Evolutionary conservation across 2,329 filamentous ascomycete genomes (phyloP), one percentile per base, ranked within the genome.

Genomic region (Aureobasidium lini): DNA sequence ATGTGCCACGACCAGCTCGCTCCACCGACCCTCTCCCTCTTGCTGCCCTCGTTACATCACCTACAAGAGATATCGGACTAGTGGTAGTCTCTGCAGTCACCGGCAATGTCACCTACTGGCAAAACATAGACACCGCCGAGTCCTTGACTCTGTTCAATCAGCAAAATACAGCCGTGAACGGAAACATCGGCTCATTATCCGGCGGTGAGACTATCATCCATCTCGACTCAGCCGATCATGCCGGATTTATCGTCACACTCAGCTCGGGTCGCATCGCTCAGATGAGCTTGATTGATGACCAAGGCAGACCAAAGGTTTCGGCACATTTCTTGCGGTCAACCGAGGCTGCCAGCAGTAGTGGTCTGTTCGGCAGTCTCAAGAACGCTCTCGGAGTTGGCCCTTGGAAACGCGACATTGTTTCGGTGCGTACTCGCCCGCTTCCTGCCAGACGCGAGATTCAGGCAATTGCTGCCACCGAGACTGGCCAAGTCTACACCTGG

Each of bases 61-160:
- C 88, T 10, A 86, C 86, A 4, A 84, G 84, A n/a, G 84, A 84
- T 50, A 88, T 92, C 36, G 94, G 94, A 2, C 80, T 99, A 39
- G 84, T 99, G 31, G 83, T 96, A 39, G 81, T 97, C 39, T 89
- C 93, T 76, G 89, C 93, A 11, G 84, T 83, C 16, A 91, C 81
- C 50, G 94, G 94, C 56, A 92, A 87, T 72, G 84, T 97, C 56
- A 86, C 90, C 46, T 97, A 94, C 72, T 97, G 94, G 91, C 94
- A 97, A 71, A 95, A 90, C 40, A 89, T 97, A 63, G 91, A 93
- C 59, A 91, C 86, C 71, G 91, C 90, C 9, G 89, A 91, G 40
- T 90, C 90, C 0, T 81, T 95, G 59, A 89, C 89, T 63, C 83
- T 95, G 42, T 89, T 93, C 68, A 87, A 88, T 64, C 88, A 95